These are phyloP conservation scores for Acanthamoeba culbertsoni DNA, from an alignment of 208 protist genomes.

Conservation along the genomic window DNA sequence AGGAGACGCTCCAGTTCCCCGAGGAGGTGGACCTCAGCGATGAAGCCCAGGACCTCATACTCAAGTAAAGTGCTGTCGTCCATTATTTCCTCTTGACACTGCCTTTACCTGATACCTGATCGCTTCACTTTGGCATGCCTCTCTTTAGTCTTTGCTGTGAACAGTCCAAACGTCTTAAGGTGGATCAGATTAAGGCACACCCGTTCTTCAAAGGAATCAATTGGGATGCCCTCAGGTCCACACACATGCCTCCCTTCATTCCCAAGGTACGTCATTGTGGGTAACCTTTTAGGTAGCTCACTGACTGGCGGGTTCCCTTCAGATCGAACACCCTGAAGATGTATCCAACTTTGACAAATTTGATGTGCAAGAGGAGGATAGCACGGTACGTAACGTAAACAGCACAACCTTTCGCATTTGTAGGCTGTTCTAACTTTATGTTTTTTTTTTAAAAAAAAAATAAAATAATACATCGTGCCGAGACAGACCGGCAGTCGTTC, in stretches of 20 bases:
- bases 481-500: neutral
- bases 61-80: slow-evolving; percentile 40
- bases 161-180: slow-evolving; percentile 34
- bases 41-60: slow-evolving; percentile 91
- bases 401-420: no score
- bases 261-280: slow-evolving; percentile 59
- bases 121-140: neutral
- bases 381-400: no score
- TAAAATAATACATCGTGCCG: neutral
- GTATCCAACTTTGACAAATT: slow-evolving; percentile 57
- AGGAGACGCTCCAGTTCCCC: slow-evolving; percentile 89
- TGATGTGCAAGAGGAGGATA: neutral
- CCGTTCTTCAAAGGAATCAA: slow-evolving; percentile 83
- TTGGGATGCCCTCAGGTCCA: slow-evolving; percentile 75
- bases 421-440: no score
- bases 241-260: slow-evolving; percentile 76
- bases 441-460: no score
- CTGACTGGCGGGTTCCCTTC: neutral
- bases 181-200: slow-evolving; percentile 73
- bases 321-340: slow-evolving; percentile 40
- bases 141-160: slow-evolving; percentile 14
- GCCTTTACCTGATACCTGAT: neutral
- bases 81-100: neutral
- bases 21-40: slow-evolving; percentile 85
- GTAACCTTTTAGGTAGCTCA: neutral